Base-by-base conservation (phyloP, 2,329 filamentous ascomycete species). In the Acarospora socialis region DNA sequence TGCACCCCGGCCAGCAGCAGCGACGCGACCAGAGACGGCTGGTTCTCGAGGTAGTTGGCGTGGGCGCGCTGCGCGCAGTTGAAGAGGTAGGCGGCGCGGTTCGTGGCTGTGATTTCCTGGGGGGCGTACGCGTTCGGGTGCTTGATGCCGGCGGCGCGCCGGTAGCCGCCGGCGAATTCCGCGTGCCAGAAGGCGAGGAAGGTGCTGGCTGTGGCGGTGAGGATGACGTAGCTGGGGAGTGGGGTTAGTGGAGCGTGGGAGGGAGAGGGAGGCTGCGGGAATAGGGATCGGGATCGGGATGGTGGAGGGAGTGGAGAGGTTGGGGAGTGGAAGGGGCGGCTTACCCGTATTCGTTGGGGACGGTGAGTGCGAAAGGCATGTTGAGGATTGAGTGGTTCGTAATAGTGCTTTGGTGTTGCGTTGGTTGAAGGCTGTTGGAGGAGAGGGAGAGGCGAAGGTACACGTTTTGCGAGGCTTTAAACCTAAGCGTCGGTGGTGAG, bases 31-130 rank as follows among this genome's bases (percentile, higher is more conserved):
- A 42, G 18, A 10, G 15, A n/a, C 10, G 37, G 37, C 15, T 37
- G 33, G 50, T 73, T 70, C 54, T 77, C 72, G 42, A 67, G 53
- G 53, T 65, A 72, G 52, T 76, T 74, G 46, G 59, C 57, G 56
- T 72, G 68, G 12, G 66, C 61, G 41, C 68, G 59, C 44, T 71
- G 66, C 15, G 66, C 67, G 54, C 61, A 63, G 47, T 65, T 65
- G 52, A 65, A 65, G 34, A 59, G 46, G 36, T 65, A 51, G 18
- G 60, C 59, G 28, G 51, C 53, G 38, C 52, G 54, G 54, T 61
- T 55, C 47, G 53, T 45, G 43, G 59, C 60, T 49, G 68, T 58
- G 49, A 72, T 63, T 37, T 67, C 61, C 29, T 58, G 51, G 14
- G 66, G 66, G 18, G 72, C 71, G 53, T 71, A 73, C 47, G 57